Evolutionary conservation across 1,284 basidiomycete genomes (phyloP), one percentile per base, ranked within the genome.

Genomic region (Ceratobasidium sp.): DNA sequence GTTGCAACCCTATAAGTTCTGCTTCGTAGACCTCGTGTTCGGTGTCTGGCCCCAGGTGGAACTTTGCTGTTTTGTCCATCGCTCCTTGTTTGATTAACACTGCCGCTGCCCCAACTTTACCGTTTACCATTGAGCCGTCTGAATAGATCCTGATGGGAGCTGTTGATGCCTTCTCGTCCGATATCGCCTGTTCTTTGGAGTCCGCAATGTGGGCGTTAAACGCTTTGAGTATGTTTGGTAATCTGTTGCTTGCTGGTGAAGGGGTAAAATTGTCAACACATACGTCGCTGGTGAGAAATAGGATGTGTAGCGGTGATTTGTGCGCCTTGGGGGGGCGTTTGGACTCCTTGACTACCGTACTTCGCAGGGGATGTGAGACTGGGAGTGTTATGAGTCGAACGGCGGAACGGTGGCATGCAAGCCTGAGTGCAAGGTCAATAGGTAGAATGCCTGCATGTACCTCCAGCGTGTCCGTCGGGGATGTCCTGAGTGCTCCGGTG

Each of bases 11-110:
- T 1, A 72, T 32, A 2, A 72, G 14, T 30, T 72, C 70, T 18
- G 70, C 70, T 38, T 72, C 59, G 35, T 63, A 72, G 1, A 72
- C 59, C n/a, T 46, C 62, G 44, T 72, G 70, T 21, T 64, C 23
- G 14, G 11, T 35, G 7, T 26, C 38, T 18, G 23, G 14, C 16
- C 59, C 59, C 13, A 72, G 3, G 30, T 63, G 47, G 7, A 18
- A 6, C 26, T 26, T 55, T 18, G 52, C 8, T 7, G 32, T 30
- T 28, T 14, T 26, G n/a, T 28, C 11, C 26, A 28, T 30, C 6
- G 43, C 49, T 43, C 23, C 52, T 6, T 55, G 4, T 14, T 30
- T 18, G 18, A 55, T 55, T 8, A 55, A 28, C 5, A 55, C 52
- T 30, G 52, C 52, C 23, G 52, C 52, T 6, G 52, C 52, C 18